Percentiles rank a stretch among this genome's conserved stretches.
Conservation (phyloP, 805 yeast species). For the Starmerella bombicola region DNA sequence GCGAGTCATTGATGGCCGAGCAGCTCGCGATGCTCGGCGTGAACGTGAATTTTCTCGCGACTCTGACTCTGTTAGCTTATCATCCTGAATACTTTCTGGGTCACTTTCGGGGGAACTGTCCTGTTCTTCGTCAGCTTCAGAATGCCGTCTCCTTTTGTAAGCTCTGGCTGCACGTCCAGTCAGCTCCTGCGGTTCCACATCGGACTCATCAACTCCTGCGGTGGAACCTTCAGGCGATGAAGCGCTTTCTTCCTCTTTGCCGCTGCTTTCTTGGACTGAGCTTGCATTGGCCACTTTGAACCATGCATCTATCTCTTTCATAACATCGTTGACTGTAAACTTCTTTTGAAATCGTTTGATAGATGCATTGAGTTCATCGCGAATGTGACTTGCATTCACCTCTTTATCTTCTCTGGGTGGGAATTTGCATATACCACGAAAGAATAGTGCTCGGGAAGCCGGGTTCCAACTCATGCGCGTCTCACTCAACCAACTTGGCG, state of each 20-base stretch:
- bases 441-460: conserved; percentile 6
- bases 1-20: conserved; percentile 11
- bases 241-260: background rate
- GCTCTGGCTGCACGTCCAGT: conserved; percentile 2
- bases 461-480: conserved; percentile 12
- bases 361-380: conserved; percentile 8
- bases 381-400: conserved; percentile 1
- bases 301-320: conserved; percentile 4
- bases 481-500: background rate
- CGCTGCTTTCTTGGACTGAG: background rate
- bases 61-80: background rate
- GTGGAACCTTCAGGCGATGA: background rate
- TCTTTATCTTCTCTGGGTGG: conserved; percentile 2
- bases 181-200: background rate
- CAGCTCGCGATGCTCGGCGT: conserved; percentile 6
- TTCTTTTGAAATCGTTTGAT: conserved; percentile 15
- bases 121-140: conserved; percentile 2
- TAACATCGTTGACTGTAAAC: conserved; percentile 9
- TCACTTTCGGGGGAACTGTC: background rate
- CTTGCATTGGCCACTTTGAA: conserved; percentile 1
- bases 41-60: background rate
- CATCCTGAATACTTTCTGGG: background rate
- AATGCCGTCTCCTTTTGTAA: background rate
- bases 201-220: background rate
- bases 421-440: conserved; percentile 9